Conservation (phyloP, 306 rosid species). For the Vigna angularis region DNA sequence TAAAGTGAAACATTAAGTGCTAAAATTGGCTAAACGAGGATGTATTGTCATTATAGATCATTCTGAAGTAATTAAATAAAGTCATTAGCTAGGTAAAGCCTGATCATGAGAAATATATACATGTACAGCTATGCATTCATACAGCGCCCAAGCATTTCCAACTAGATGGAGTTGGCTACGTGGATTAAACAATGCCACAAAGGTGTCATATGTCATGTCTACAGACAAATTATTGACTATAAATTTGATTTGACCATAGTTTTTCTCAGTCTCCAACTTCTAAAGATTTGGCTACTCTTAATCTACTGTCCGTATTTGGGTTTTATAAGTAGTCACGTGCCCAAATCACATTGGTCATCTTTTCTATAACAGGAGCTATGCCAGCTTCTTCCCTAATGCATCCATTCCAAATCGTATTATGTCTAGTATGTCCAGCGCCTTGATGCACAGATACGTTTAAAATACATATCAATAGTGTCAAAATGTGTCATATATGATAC, state of each 20-base stretch:
- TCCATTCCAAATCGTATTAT: too few species aligned
- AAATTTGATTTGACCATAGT: background rate
- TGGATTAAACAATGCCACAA: background rate
- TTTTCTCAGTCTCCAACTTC: background rate
- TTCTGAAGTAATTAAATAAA: conserved; percentile 9
- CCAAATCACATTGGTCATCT: too few species aligned
- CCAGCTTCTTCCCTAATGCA: too few species aligned
- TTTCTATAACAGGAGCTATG: too few species aligned
- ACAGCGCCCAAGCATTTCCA: background rate
- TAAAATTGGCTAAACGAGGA: background rate
- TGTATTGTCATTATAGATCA: background rate
- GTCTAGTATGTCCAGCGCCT: too few species aligned
- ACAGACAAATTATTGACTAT: background rate
- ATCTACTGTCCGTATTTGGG: too few species aligned
- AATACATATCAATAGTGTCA: too few species aligned
- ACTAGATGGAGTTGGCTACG: background rate
- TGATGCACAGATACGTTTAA: too few species aligned
- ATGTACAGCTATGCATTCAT: background rate
- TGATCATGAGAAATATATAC: conserved; percentile 14
- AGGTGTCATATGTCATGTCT: background rate
- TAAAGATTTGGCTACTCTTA: too few species aligned
- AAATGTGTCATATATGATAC: too few species aligned
- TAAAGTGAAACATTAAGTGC: conserved; percentile 7
- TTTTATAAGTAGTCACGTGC: too few species aligned
- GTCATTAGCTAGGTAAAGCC: conserved; percentile 20